A percentile compares a stretch with the other conserved stretches of the same genome.
These are phyloP conservation scores for Macrolepiota fuliginosa DNA, from an alignment of 768 basidiomycete genomes.

Conservation along the genomic window DNA sequence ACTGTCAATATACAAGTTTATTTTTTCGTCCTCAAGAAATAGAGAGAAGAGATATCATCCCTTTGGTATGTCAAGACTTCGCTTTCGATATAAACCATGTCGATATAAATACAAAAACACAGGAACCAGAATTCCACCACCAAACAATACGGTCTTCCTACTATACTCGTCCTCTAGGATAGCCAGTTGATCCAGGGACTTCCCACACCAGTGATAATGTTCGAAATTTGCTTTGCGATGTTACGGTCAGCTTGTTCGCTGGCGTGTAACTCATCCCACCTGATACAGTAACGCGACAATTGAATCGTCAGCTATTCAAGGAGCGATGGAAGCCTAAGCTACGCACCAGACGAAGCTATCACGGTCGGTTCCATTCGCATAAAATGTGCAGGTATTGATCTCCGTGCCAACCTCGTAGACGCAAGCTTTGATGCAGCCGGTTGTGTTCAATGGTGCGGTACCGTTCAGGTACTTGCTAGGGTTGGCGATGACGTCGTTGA, in stretches of 20 bases:
- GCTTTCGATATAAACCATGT: too few relatives aligned
- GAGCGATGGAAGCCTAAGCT: background rate
- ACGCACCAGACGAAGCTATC: constrained; percentile 64
- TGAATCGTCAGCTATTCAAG: too few relatives aligned
- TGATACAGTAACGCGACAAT: constrained; percentile 19
- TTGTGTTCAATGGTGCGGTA: constrained; percentile 59
- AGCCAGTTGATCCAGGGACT: constrained; percentile 52
- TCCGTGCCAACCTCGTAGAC: constrained; percentile 31
- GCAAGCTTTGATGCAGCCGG: constrained; percentile 48
- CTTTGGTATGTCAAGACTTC: too few relatives aligned
- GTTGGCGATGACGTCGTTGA: constrained; percentile 54
- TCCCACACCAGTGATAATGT: constrained; percentile 39
- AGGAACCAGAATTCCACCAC: background rate
- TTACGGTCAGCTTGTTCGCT: constrained; percentile 57
- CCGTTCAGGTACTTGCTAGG: constrained; percentile 59
- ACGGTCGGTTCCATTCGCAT: constrained; percentile 36
- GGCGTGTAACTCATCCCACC: constrained; percentile 60
- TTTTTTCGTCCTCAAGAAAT: too few relatives aligned
- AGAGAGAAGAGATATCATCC: too few relatives aligned
- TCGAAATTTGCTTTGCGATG: constrained; percentile 49
- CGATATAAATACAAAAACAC: background rate
- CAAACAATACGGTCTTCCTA: background rate
- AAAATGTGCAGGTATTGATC: constrained; percentile 17
- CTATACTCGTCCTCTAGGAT: background rate
- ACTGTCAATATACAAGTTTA: too few relatives aligned